phyloP scores from a whole-genome alignment of 2,329 filamentous ascomycete species.

The Aspergillus terreus region DNA sequence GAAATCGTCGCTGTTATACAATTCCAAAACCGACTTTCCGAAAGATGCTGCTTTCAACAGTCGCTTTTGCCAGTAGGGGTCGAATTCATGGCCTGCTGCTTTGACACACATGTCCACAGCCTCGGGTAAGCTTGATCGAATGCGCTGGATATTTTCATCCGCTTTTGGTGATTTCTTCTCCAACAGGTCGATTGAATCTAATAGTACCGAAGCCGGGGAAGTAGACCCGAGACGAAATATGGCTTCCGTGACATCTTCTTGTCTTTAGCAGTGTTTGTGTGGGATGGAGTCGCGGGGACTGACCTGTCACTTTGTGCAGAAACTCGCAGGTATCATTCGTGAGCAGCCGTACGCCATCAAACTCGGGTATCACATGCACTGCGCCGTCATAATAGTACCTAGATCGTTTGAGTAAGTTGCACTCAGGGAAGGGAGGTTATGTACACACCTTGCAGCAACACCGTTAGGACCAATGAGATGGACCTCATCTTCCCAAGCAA shows the following conservation, averaged over 20 bases:
- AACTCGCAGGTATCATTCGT: slow-evolving; percentile 97
- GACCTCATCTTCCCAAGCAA: slow-evolving; percentile 97
- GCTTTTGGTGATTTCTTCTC: slow-evolving; percentile 94
- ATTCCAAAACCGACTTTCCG: slow-evolving; percentile 92
- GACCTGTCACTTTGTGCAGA: slow-evolving; percentile 80
- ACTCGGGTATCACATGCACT: slow-evolving; percentile 82
- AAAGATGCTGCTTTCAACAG: slow-evolving; percentile 95
- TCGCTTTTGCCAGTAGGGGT: slow-evolving; percentile 87
- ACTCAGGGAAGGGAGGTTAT: not conserved
- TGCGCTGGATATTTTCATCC: slow-evolving; percentile 95
- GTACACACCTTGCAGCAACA: slow-evolving; percentile 58
- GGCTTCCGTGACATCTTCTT: slow-evolving; percentile 69
- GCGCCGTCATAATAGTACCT: slow-evolving; percentile 87
- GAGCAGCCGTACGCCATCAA: slow-evolving; percentile 83
- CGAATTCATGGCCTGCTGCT: slow-evolving; percentile 89
- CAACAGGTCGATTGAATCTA: slow-evolving; percentile 87
- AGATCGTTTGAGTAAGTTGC: slow-evolving; percentile 20
- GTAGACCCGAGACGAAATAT: slow-evolving; percentile 87
- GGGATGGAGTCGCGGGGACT: slow-evolving; percentile 9
- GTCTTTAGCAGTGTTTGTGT: slow-evolving; percentile 4
- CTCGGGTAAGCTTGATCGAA: slow-evolving; percentile 79
- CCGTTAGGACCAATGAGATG: slow-evolving; percentile 86
- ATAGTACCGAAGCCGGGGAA: slow-evolving; percentile 82
- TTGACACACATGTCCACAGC: slow-evolving; percentile 92
- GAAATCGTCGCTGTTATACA: slow-evolving; percentile 98